Evolutionary conservation across 2,329 filamentous ascomycete genomes (phyloP), one percentile per base, ranked within the genome.

Genomic region (Epichloe baconii): DNA sequence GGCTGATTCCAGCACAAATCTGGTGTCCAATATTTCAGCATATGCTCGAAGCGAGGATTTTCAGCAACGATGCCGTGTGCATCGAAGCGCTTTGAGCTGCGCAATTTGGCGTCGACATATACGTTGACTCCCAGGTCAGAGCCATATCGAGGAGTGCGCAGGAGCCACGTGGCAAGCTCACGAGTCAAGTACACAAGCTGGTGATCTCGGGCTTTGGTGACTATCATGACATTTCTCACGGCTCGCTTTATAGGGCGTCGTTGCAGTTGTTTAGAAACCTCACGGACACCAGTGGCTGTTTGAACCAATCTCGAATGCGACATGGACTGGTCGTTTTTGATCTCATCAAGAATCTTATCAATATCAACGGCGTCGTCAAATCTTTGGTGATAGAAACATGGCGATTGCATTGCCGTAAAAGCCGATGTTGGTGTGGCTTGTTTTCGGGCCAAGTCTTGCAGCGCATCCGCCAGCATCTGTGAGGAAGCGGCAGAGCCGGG

Each of bases 321-420:
- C 74, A 96, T 85, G 68, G 80, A 88, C 61, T 95, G 88, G 59
- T 93, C 85, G 50, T 82, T 85, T 63, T 85, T 84, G 61, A 97
- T 95, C 69, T 98, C 93, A 64, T 97, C 90, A 6, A 98, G 76
- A 5, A 98, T 89, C 68, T 86, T 93, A 59, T 93, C 86, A 53
- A 97, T 88, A 66, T 98, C 88, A 59, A 98, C 88, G 8, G 90
- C 88, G 64, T 95, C 89, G 61, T 96, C 93, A 63, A 98, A 98
- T 55, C 91, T 82, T 69, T 94, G 87, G 70, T 98, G 93, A 71
- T 95, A 97, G 71, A 95, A 98, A 72, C 93, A 98, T 14, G 93
- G 93, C 44, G 90, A 96, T 60, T 91, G 85, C 49, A 97, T 72
- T 11, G 60, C 77, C 11, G 83, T 78, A 58, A 90, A 76, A 15